A percentile compares a stretch with the other conserved stretches of the same genome.
Conservation (phyloP, 352 stramenopile species). For the Peronosclerospora sorghi region DNA sequence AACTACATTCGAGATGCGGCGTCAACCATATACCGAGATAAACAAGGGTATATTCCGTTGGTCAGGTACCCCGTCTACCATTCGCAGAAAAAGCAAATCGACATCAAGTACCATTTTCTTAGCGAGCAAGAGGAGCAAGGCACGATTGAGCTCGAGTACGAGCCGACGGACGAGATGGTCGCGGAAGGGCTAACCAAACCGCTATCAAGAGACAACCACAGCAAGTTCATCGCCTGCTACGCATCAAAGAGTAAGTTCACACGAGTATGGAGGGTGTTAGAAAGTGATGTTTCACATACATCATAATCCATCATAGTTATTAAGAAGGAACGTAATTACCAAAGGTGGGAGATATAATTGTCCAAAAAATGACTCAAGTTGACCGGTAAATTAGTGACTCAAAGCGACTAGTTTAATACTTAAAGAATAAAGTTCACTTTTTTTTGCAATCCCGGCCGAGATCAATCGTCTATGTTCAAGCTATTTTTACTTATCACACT, state of each 20-base stretch:
- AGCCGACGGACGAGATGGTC: not conserved
- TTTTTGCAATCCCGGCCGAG: too few relatives aligned
- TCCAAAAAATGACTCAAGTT: too few relatives aligned
- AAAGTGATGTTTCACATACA: not conserved
- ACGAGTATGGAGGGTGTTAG: not conserved
- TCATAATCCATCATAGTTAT: too few relatives aligned
- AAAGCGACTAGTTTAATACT: too few relatives aligned
- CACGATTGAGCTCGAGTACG: not conserved
- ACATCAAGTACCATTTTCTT: slow-evolving; percentile 15
- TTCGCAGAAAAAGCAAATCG: slow-evolving; percentile 14
- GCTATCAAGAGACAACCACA: not conserved
- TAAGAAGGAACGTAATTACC: too few relatives aligned
- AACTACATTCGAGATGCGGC: not conserved
- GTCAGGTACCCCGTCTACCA: slow-evolving; percentile 15
- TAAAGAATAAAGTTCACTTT: too few relatives aligned
- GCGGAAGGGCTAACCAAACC: not conserved
- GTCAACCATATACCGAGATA: slow-evolving; percentile 12
- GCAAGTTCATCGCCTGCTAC: not conserved
- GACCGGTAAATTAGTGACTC: too few relatives aligned
- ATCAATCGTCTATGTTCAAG: too few relatives aligned
- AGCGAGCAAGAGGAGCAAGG: slow-evolving; percentile 7
- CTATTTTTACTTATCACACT: too few relatives aligned
- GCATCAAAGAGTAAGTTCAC: not conserved
- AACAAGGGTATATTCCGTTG: slow-evolving; percentile 12
- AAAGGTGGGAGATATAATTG: too few relatives aligned